These are phyloP conservation scores for Lagenaria siceraria DNA, from an alignment of 306 rosid species.

Conservation along the genomic window DNA sequence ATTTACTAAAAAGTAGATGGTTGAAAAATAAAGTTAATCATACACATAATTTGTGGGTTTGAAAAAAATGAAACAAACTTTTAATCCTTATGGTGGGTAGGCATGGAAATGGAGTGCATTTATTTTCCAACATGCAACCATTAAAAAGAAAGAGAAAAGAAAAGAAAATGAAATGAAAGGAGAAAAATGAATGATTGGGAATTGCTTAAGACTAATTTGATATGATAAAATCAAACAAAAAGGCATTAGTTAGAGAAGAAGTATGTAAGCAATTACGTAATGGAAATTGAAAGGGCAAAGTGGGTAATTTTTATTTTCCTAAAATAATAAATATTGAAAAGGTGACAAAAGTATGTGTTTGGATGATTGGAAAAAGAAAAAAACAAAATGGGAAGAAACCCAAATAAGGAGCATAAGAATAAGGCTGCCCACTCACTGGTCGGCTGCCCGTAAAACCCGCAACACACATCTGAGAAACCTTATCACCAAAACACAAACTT, in stretches of 20 bases:
- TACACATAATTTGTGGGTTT: neutral
- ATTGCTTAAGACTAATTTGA: neutral
- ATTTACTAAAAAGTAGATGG: neutral
- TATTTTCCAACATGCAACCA: neutral
- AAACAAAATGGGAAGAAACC: conserved; percentile 21
- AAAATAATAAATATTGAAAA: neutral
- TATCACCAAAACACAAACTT: conserved; percentile 41
- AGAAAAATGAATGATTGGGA: conserved; percentile 13
- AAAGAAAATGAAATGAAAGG: conserved; percentile 5
- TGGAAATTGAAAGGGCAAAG: neutral
- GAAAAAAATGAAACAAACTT: neutral
- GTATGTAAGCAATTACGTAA: conserved; percentile 5
- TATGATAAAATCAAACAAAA: neutral
- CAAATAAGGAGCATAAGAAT: conserved; percentile 26
- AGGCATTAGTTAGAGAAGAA: neutral
- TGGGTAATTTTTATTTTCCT: neutral
- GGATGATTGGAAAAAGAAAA: neutral
- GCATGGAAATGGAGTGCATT: neutral
- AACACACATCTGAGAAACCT: conserved; percentile 50
- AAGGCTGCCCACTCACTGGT: conserved; percentile 23
- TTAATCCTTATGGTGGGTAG: neutral
- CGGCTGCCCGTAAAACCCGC: conserved; percentile 46
- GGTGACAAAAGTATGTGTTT: neutral
- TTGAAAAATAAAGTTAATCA: neutral
- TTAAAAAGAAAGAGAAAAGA: neutral